A percentile compares a stretch with the other conserved stretches of the same genome.
Evolutionary conservation across 148 eudicot species (phyloP).

Genomic region (Cornus controversa): DNA sequence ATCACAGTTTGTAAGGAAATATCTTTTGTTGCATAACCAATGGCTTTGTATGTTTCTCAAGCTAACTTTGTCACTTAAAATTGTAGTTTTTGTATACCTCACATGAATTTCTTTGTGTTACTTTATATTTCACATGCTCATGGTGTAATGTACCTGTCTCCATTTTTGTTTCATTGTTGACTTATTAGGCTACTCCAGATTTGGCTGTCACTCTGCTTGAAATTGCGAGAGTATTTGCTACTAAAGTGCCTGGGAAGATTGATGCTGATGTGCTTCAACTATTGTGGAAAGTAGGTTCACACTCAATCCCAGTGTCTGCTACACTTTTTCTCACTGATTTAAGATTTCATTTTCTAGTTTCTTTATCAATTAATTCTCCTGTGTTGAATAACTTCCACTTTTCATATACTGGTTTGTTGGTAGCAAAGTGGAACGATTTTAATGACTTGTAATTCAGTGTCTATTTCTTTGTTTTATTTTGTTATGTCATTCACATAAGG

Average conservation of each 20-base stretch:
- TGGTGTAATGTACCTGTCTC: constrained; percentile 2
- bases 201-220: constrained; percentile 98
- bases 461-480: no score
- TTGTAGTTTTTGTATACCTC: constrained; percentile 1
- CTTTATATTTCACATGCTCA: background rate
- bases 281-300: constrained; percentile 84
- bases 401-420: background rate
- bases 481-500: background rate
- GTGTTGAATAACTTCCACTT: background rate
- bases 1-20: background rate
- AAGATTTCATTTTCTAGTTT: background rate
- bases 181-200: constrained; percentile 87
- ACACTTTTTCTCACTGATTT: background rate
- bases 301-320: background rate
- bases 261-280: constrained; percentile 98
- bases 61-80: background rate
- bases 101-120: background rate
- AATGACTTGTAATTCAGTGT: background rate
- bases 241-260: constrained; percentile 98
- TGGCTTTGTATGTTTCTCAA: background rate
- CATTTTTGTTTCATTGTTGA: constrained; percentile 13
- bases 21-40: background rate
- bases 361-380: background rate
- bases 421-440: background rate
- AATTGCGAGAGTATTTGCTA: constrained; percentile 95